Conservation (phyloP, 805 yeast genomes). For the Sugiyamaella marilandica region DNA sequence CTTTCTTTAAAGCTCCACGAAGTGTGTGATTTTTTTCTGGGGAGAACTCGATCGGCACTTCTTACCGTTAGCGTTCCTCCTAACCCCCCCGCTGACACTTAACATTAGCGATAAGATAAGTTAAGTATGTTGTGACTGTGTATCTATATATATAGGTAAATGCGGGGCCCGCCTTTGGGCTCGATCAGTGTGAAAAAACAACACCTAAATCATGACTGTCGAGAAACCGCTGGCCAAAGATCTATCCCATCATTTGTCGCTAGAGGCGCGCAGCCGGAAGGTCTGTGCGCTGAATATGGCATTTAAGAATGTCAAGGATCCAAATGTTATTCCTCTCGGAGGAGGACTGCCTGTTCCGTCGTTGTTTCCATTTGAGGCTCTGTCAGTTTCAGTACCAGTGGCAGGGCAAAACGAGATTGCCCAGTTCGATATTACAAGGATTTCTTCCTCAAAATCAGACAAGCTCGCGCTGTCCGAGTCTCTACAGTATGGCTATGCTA, state of each 20-base stretch:
- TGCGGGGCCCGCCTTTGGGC: too few species aligned
- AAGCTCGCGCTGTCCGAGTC: conserved; percentile 70
- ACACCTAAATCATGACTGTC: conserved; percentile 1
- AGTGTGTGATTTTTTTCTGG: not conserved
- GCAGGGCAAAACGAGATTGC: conserved; percentile 21
- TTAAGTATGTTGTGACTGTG: conserved; percentile 56
- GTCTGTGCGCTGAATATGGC: conserved; percentile 80
- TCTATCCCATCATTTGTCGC: conserved; percentile 66
- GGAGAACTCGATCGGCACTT: not conserved
- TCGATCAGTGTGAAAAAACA: too few species aligned
- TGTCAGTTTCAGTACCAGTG: conserved; percentile 51
- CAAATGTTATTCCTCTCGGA: conserved; percentile 80
- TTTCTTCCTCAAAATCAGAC: conserved; percentile 34
- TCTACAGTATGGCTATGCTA: conserved; percentile 86
- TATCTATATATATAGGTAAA: too few species aligned
- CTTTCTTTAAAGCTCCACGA: too few species aligned
- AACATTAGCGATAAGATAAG: conserved; percentile 61
- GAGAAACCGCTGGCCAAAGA: conserved; percentile 49
- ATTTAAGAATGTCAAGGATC: conserved; percentile 69
- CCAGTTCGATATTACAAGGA: conserved; percentile 37
- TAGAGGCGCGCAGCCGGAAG: conserved; percentile 71
- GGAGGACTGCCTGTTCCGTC: conserved; percentile 93
- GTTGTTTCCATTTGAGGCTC: conserved; percentile 84
- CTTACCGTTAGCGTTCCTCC: conserved; percentile 1
- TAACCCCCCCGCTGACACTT: conserved; percentile 3